These are phyloP conservation scores for Linum tenue DNA, from an alignment of 345 rosid species.

Conservation along the genomic window DNA sequence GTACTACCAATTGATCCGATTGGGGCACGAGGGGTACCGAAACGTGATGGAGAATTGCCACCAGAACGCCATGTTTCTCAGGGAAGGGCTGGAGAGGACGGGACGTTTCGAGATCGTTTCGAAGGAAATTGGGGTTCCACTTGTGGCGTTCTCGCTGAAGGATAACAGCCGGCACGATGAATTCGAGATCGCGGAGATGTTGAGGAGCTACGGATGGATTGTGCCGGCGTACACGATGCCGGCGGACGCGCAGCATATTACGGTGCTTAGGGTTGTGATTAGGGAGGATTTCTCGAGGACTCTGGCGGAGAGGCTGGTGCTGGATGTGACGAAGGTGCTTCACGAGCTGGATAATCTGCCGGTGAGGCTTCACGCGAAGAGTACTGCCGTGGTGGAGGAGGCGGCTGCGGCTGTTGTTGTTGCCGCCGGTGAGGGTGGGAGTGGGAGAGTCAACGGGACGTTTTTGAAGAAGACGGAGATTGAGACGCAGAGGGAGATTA, in stretches of 20 bases:
- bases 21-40: constrained; percentile 75
- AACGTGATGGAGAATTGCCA: constrained; percentile 89
- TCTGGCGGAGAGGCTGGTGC: constrained; percentile 76
- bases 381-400: constrained; percentile 12
- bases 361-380: constrained; percentile 34
- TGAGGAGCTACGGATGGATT: constrained; percentile 90
- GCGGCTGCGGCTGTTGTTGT: constrained; percentile 13
- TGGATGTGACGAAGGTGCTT: constrained; percentile 64
- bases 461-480: constrained; percentile 48
- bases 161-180: constrained; percentile 58
- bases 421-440: too few species aligned
- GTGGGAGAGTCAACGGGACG: background rate
- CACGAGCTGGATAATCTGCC: constrained; percentile 67
- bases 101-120: constrained; percentile 73
- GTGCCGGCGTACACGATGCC: constrained; percentile 95
- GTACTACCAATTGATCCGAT: constrained; percentile 79
- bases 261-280: constrained; percentile 81
- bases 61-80: constrained; percentile 59
- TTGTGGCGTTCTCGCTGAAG: constrained; percentile 82
- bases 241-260: constrained; percentile 73
- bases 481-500: constrained; percentile 59
- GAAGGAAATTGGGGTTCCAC: constrained; percentile 74
- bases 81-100: constrained; percentile 59
- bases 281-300: constrained; percentile 92
- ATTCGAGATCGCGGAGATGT: constrained; percentile 66